Evolutionary conservation across 2,329 filamentous ascomycete genomes (phyloP).

Genomic region (Exophiala oligosperma): DNA sequence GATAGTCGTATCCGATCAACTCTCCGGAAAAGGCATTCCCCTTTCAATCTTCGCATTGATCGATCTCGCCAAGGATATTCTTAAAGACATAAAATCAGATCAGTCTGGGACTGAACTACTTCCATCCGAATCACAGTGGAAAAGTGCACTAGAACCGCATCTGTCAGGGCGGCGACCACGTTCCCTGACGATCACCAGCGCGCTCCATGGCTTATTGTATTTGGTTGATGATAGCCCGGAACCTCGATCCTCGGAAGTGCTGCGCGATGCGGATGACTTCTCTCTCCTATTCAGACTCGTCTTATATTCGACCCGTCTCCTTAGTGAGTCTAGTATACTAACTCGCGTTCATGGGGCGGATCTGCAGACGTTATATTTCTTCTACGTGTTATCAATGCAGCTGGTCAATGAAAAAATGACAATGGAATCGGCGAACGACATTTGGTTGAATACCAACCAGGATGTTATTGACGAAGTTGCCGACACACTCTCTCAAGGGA

Average conservation of each 20-base stretch:
- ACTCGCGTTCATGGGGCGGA: slow-evolving; percentile 33
- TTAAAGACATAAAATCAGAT: slow-evolving; percentile 35
- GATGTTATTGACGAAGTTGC: slow-evolving; percentile 55
- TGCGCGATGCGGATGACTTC: slow-evolving; percentile 65
- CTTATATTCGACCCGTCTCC: slow-evolving; percentile 64
- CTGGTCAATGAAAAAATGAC: slow-evolving; percentile 62
- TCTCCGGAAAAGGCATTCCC: slow-evolving; percentile 21
- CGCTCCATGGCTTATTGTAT: slow-evolving; percentile 68
- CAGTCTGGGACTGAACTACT: slow-evolving; percentile 38
- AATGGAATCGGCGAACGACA: slow-evolving; percentile 54
- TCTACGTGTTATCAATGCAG: slow-evolving; percentile 56
- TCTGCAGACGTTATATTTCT: slow-evolving; percentile 46
- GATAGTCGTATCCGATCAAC: slow-evolving; percentile 25
- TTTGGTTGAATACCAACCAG: slow-evolving; percentile 50
- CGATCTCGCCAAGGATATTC: slow-evolving; percentile 52
- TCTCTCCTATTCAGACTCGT: slow-evolving; percentile 75
- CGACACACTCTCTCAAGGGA: slow-evolving; percentile 54
- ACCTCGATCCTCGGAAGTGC: slow-evolving; percentile 24
- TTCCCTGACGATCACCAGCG: slow-evolving; percentile 72
- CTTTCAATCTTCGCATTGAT: slow-evolving; percentile 41
- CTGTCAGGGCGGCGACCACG: slow-evolving; percentile 50
- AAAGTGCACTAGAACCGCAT: slow-evolving; percentile 58
- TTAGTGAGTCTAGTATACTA: slow-evolving; percentile 46
- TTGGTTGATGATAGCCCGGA: slow-evolving; percentile 50
- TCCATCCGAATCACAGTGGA: slow-evolving; percentile 67